Evolutionary conservation across 2,329 filamentous ascomycete genomes (phyloP).

Genomic region (Daldinia sp.): DNA sequence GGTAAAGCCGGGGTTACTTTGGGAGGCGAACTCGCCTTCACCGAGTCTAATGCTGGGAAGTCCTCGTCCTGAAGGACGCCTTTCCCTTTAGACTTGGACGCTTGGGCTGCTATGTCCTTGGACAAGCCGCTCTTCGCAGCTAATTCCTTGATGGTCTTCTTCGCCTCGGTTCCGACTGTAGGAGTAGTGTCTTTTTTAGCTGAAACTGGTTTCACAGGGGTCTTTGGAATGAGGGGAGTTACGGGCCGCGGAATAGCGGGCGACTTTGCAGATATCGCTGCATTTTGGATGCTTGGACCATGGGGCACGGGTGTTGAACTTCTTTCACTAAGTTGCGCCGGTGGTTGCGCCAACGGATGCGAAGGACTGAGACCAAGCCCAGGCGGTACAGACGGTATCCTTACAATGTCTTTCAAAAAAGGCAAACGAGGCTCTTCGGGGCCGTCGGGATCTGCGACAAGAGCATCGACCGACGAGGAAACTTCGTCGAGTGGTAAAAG

Average conservation of each 20-base stretch:
- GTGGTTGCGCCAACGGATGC: constrained; percentile 46
- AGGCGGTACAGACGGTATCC: constrained; percentile 53
- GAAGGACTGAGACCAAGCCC: constrained; percentile 54
- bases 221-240: constrained; percentile 44
- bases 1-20: constrained; percentile 47
- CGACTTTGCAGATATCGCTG: constrained; percentile 19
- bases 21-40: constrained; percentile 50
- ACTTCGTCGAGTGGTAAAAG: constrained; percentile 68
- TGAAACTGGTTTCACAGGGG: constrained; percentile 41
- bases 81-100: constrained; percentile 49
- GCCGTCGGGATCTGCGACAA: constrained; percentile 66
- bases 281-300: constrained; percentile 30
- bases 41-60: constrained; percentile 65
- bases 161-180: constrained; percentile 45
- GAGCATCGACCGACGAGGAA: constrained; percentile 69
- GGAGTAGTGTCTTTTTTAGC: constrained; percentile 34
- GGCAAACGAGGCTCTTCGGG: constrained; percentile 40
- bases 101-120: constrained; percentile 55
- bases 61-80: constrained; percentile 65
- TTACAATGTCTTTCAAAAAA: constrained; percentile 35
- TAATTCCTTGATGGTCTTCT: constrained; percentile 55
- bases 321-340: constrained; percentile 34
- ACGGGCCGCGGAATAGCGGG: constrained; percentile 45
- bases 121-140: constrained; percentile 57
- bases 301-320: constrained; percentile 36